phyloP scores from a whole-genome alignment of 2,329 filamentous ascomycete genomes.

The Aspergillus pseudonomiae region DNA sequence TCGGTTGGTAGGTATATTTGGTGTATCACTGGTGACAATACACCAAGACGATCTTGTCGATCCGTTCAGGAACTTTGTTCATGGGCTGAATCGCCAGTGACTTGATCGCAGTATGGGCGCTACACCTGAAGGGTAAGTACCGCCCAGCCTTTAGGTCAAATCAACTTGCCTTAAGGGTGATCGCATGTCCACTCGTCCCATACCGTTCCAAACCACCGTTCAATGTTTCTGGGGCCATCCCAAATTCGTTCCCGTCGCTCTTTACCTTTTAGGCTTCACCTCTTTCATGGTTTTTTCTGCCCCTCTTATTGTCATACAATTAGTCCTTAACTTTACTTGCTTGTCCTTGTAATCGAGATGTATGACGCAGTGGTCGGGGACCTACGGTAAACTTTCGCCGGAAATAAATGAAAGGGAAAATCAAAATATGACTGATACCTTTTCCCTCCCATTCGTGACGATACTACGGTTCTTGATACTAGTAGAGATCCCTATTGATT shows the following conservation, averaged over 20 bases:
- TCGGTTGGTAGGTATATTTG: neutral
- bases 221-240: constrained; percentile 16
- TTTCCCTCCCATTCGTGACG: neutral
- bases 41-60: constrained; percentile 24
- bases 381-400: neutral
- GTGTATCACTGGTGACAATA: constrained; percentile 20
- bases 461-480: neutral
- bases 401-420: neutral
- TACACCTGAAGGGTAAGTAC: constrained; percentile 16
- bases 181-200: neutral
- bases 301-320: constrained; percentile 2
- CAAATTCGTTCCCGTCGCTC: constrained; percentile 25
- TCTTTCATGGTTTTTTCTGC: neutral
- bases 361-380: neutral
- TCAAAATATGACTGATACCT: neutral
- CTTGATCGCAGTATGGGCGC: constrained; percentile 17
- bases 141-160: constrained; percentile 6
- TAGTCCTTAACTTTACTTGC: neutral
- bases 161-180: neutral
- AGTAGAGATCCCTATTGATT: neutral
- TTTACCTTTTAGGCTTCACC: constrained; percentile 27
- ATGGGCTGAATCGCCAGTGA: constrained; percentile 3
- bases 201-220: neutral
- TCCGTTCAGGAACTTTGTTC: constrained; percentile 4
- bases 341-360: neutral